A percentile compares a stretch with the other conserved stretches of the same genome.
Conservation (phyloP, 345 rosid genomes). For the Murraya paniculata region DNA sequence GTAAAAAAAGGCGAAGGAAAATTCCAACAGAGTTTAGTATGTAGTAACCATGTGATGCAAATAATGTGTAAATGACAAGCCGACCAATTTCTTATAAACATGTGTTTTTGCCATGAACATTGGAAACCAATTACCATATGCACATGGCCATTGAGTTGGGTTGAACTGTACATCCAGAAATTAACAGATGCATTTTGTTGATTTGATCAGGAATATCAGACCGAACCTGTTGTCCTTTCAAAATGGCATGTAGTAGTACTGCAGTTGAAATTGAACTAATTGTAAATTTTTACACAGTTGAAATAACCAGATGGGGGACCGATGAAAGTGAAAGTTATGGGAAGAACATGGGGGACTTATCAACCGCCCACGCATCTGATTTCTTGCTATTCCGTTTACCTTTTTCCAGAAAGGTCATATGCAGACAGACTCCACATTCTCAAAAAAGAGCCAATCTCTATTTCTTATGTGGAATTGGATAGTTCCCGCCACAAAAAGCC, state of each 20-base stretch:
- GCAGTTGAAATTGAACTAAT: not conserved
- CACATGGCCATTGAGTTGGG: not conserved
- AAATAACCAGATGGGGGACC: constrained; percentile 30
- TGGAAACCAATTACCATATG: not conserved
- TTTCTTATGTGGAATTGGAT: constrained; percentile 24
- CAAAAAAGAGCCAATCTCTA: constrained; percentile 25
- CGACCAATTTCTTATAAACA: not conserved
- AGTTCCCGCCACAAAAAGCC: constrained; percentile 33
- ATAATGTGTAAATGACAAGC: not conserved
- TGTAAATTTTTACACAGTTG: not conserved
- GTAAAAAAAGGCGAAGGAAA: not conserved
- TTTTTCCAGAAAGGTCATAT: constrained; percentile 41
- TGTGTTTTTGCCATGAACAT: not conserved
- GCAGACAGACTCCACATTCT: constrained; percentile 43
- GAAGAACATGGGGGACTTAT: constrained; percentile 46
- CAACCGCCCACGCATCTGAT: constrained; percentile 20
- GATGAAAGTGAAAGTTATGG: constrained; percentile 46
- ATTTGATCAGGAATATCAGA: not conserved
- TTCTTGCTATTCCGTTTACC: constrained; percentile 28
- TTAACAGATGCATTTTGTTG: not conserved
- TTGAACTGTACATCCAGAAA: not conserved
- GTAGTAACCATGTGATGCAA: not conserved
- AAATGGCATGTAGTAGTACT: not conserved
- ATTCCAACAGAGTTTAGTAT: not conserved
- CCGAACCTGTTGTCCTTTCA: not conserved